These are phyloP conservation scores for Sarocladiaceae sp. DNA, from an alignment of 2,329 filamentous ascomycete species.

Conservation along the genomic window DNA sequence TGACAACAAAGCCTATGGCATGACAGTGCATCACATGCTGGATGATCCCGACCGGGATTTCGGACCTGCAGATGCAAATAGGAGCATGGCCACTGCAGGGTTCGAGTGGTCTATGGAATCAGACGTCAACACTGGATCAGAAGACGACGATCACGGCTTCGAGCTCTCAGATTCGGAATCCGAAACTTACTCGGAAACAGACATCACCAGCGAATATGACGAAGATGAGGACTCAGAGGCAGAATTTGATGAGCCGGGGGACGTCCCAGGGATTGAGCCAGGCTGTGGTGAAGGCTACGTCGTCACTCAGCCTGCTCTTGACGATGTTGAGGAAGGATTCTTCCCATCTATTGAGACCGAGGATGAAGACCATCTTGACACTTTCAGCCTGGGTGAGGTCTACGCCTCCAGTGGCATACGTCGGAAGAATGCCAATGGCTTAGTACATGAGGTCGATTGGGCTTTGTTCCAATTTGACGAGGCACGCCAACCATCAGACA, in stretches of 20 bases:
- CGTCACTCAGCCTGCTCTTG: conserved; percentile 86
- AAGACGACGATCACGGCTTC: conserved; percentile 52
- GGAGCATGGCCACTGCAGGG: conserved; percentile 33
- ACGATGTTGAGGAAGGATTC: conserved; percentile 78
- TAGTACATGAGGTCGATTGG: conserved; percentile 93
- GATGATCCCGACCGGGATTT: conserved; percentile 57
- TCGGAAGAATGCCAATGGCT: conserved; percentile 61
- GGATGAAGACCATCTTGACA: conserved; percentile 77
- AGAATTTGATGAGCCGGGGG: conserved; percentile 57
- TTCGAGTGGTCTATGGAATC: conserved; percentile 38
- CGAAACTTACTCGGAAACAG: conserved; percentile 43
- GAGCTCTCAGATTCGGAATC: conserved; percentile 59
- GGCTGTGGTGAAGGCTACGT: conserved; percentile 71
- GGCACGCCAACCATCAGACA: conserved; percentile 63
- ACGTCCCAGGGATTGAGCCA: conserved; percentile 70
- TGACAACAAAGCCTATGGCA: conserved; percentile 78
- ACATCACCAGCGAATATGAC: conserved; percentile 46
- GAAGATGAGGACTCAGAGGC: conserved; percentile 46
- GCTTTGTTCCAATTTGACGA: conserved; percentile 76
- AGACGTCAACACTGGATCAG: conserved; percentile 34
- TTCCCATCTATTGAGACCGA: conserved; percentile 66
- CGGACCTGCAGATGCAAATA: conserved; percentile 19
- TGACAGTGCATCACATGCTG: conserved; percentile 96
- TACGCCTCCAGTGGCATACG: conserved; percentile 88
- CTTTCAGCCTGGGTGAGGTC: conserved; percentile 73